Evolutionary conservation across 2,329 filamentous ascomycete species (phyloP).

Genomic region (Diaporthe sp.): DNA sequence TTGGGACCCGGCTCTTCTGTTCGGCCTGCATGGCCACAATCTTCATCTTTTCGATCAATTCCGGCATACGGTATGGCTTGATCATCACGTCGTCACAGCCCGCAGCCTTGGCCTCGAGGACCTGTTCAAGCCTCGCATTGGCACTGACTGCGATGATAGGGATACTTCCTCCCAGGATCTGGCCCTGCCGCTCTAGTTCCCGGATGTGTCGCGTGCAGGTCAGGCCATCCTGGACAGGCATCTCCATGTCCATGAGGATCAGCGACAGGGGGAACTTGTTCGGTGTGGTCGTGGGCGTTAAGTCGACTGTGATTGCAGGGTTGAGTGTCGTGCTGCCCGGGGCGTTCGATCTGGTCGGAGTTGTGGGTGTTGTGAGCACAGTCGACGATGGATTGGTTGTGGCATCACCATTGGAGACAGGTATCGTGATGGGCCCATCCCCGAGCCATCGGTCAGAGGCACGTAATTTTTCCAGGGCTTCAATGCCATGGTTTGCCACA

Average conservation of each 20-base stretch:
- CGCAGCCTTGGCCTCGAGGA: constrained; percentile 63
- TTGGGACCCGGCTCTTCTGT: constrained; percentile 40
- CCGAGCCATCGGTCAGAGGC: constrained; percentile 47
- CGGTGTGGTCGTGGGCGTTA: constrained; percentile 28
- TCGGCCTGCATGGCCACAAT: constrained; percentile 55
- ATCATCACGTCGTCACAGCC: constrained; percentile 76
- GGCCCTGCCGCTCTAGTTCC: constrained; percentile 68
- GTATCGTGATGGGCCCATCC: constrained; percentile 30
- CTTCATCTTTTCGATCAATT: constrained; percentile 72
- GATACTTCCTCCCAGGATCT: constrained; percentile 65
- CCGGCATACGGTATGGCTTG: constrained; percentile 78
- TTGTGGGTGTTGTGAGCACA: constrained; percentile 11
- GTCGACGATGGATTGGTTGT: constrained; percentile 20
- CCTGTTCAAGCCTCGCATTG: constrained; percentile 76
- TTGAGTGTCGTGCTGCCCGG: background rate
- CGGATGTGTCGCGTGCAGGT: constrained; percentile 76
- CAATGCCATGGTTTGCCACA: constrained; percentile 63
- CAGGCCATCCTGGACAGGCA: constrained; percentile 81
- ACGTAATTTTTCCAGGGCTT: constrained; percentile 55
- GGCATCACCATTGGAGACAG: constrained; percentile 13
- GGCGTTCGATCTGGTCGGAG: constrained; percentile 20
- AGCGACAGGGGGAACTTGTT: constrained; percentile 64
- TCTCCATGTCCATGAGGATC: constrained; percentile 83
- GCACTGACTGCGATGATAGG: constrained; percentile 78
- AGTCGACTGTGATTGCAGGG: constrained; percentile 4